Conservation (phyloP, 441 rosid species). For the Jatropha podagrica region DNA sequence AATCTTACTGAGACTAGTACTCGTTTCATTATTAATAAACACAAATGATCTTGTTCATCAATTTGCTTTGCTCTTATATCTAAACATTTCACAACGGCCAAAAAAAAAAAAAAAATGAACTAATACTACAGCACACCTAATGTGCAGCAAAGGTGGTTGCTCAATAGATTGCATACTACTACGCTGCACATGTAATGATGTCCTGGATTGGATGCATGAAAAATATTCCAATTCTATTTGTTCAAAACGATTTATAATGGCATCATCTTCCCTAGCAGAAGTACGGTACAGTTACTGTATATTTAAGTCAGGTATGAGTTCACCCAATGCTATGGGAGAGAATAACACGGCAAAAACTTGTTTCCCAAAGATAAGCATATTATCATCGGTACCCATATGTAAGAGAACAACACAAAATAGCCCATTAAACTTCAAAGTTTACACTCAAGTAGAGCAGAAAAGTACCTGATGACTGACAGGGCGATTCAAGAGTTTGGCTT, state of each 20-base stretch:
- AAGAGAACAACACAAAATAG: neutral
- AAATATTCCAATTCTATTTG: neutral
- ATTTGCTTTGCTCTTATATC: neutral
- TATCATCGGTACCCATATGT: neutral
- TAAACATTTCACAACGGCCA: neutral
- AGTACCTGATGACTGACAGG: slow-evolving; percentile 63
- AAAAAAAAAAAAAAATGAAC: neutral
- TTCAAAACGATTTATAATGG: neutral
- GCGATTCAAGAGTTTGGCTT: slow-evolving; percentile 34
- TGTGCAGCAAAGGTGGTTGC: neutral
- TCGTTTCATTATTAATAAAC: neutral
- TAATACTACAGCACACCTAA: neutral
- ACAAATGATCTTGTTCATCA: neutral
- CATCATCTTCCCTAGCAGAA: neutral
- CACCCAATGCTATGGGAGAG: neutral
- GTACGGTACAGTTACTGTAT: neutral
- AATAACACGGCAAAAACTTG: neutral
- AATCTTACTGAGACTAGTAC: neutral
- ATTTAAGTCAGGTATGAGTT: neutral
- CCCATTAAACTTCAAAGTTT: neutral
- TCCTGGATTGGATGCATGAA: neutral
- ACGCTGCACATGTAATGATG: neutral
- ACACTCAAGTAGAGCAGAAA: slow-evolving; percentile 10
- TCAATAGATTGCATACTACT: neutral
- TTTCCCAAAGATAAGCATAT: neutral